These are phyloP conservation scores for Mycena kentingensis DNA, from an alignment of 768 basidiomycete genomes.

Conservation along the genomic window DNA sequence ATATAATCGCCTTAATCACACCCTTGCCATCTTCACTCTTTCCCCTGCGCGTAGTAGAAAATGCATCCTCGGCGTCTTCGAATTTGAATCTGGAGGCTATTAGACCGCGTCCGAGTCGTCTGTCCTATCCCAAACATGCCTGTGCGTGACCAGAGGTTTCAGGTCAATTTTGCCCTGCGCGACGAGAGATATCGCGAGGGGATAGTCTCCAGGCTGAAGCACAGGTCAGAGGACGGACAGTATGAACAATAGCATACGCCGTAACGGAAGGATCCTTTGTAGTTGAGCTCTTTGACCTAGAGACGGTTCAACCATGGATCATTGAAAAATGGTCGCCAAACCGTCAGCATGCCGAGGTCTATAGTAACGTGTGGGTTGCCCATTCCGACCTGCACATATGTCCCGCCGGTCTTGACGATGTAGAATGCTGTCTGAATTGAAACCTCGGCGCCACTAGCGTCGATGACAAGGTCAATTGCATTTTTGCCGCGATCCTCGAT, in stretches of 20 bases:
- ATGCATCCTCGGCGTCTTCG: conserved; percentile 75
- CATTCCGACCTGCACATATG: conserved; percentile 84
- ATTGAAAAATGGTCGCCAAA: neutral
- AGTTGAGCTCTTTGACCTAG: conserved; percentile 67
- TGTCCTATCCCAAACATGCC: conserved; percentile 41
- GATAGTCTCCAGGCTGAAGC: conserved; percentile 77
- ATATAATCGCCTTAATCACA: conserved; percentile 89
- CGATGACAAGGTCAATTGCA: conserved; percentile 83
- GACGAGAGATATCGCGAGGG: conserved; percentile 81
- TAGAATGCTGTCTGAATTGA: conserved; percentile 87
- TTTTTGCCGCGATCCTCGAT: conserved; percentile 71
- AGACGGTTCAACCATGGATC: neutral
- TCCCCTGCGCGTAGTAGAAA: conserved; percentile 77
- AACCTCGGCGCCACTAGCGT: conserved; percentile 90
- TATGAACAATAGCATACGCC: conserved; percentile 48
- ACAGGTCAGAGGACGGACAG: conserved; percentile 3
- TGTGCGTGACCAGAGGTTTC: conserved; percentile 86
- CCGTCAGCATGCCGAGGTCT: conserved; percentile 67
- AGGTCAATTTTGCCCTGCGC: conserved; percentile 82
- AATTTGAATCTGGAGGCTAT: conserved; percentile 62
- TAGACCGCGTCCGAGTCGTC: neutral
- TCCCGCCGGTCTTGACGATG: conserved; percentile 76
- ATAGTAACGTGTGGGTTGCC: conserved; percentile 75
- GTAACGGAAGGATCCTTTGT: conserved; percentile 94
- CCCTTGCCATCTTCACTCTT: conserved; percentile 85